Evolutionary conservation across 1,284 basidiomycete species (phyloP).

Genomic region (Somion occarium): DNA sequence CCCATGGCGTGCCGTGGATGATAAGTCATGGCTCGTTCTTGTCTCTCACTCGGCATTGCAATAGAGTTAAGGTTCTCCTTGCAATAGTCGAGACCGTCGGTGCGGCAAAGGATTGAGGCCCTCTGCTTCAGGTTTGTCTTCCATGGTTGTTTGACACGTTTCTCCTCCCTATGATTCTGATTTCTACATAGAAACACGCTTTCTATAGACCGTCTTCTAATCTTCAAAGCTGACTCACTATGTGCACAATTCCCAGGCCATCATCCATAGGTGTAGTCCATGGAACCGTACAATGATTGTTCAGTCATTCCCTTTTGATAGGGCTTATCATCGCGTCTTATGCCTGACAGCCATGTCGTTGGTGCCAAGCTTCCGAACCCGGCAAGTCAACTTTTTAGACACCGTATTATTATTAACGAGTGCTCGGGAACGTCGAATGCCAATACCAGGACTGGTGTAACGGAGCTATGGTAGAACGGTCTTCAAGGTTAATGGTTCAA

Average conservation of each 20-base stretch:
- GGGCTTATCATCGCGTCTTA: not conserved
- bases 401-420: conserved; percentile 6
- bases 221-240: not conserved
- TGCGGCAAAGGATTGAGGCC: too few relatives aligned
- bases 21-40: too few relatives aligned
- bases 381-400: conserved; percentile 14
- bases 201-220: not conserved
- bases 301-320: too few relatives aligned
- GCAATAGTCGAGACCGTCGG: too few relatives aligned
- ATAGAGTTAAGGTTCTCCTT: too few relatives aligned
- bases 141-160: too few relatives aligned
- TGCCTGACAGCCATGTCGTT: not conserved
- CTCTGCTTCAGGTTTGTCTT: too few relatives aligned
- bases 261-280: not conserved
- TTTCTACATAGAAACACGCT: not conserved
- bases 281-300: too few relatives aligned
- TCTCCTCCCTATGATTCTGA: not conserved
- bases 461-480: not conserved
- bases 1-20: too few relatives aligned
- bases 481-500: not conserved
- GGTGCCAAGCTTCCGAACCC: conserved; percentile 9
- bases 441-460: not conserved
- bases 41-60: too few relatives aligned
- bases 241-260: not conserved
- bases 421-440: not conserved